phyloP scores from a whole-genome alignment of 2,329 filamentous ascomycete species.

The Phaeosphaeria sp. region DNA sequence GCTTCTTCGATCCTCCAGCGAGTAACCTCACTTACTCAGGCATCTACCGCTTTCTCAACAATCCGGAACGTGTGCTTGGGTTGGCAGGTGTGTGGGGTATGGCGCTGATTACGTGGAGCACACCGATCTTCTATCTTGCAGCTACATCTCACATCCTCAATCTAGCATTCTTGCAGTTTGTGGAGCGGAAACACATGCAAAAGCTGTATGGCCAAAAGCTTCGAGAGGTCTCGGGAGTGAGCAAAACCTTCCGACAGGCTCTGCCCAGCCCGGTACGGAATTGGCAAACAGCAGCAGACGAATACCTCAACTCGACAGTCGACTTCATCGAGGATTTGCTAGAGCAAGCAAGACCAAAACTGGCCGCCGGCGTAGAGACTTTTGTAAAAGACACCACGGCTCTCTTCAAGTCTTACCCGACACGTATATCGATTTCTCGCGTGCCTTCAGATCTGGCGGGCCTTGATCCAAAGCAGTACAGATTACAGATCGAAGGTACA shows the following conservation, averaged over 20 bases:
- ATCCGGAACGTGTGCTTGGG: constrained; percentile 92
- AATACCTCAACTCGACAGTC: constrained; percentile 81
- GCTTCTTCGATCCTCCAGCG: constrained; percentile 87
- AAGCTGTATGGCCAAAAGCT: constrained; percentile 90
- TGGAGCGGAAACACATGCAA: constrained; percentile 97
- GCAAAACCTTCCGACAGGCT: constrained; percentile 87
- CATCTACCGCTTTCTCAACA: constrained; percentile 98
- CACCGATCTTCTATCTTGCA: constrained; percentile 84
- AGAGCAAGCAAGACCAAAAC: constrained; percentile 81
- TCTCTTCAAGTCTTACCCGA: constrained; percentile 87
- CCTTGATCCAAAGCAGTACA: constrained; percentile 80
- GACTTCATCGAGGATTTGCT: constrained; percentile 92
- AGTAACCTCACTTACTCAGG: constrained; percentile 89
- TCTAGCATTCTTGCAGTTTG: constrained; percentile 85
- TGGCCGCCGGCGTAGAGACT: constrained; percentile 83
- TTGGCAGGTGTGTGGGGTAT: constrained; percentile 95
- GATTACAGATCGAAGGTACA: constrained; percentile 74
- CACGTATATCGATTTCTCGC: constrained; percentile 81
- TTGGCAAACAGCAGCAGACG: constrained; percentile 86
- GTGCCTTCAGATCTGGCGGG: constrained; percentile 81
- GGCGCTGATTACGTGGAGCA: constrained; percentile 90
- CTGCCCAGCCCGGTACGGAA: constrained; percentile 82
- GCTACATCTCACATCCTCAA: constrained; percentile 85
- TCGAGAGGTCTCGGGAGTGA: constrained; percentile 85
- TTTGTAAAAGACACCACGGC: constrained; percentile 88